A percentile compares a stretch with the other conserved stretches of the same genome.
Conservation (phyloP, 2,329 filamentous ascomycete genomes). For the Lomentospora prolificans region DNA sequence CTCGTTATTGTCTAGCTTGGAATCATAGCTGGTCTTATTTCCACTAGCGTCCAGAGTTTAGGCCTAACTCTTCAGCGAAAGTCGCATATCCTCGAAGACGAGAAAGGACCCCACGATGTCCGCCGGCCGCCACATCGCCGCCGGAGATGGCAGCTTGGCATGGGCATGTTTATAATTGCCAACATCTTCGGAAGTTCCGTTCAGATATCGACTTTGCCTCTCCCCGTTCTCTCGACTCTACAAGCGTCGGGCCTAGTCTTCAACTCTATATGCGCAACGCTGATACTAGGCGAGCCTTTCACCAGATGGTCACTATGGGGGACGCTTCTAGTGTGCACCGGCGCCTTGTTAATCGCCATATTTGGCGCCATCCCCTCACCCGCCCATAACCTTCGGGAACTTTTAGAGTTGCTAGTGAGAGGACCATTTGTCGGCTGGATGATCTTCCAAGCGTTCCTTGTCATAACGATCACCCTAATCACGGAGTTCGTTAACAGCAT, state of each 20-base stretch:
- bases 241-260: conserved; percentile 96
- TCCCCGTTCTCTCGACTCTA: conserved; percentile 88
- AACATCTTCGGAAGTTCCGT: conserved; percentile 93
- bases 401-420: conserved; percentile 65
- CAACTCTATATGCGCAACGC: conserved; percentile 93
- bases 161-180: conserved; percentile 92
- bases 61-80: conserved; percentile 95
- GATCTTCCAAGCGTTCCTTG: conserved; percentile 64
- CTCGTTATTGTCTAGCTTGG: conserved; percentile 54
- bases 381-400: conserved; percentile 74
- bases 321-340: conserved; percentile 75
- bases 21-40: conserved; percentile 84
- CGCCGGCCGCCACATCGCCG: conserved; percentile 81
- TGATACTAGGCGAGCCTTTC: conserved; percentile 89
- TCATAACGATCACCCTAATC: conserved; percentile 55
- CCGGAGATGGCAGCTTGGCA: conserved; percentile 90
- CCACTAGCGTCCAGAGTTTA: conserved; percentile 88
- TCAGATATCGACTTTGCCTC: conserved; percentile 89
- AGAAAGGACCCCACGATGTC: conserved; percentile 69
- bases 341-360: conserved; percentile 83
- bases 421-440: conserved; percentile 83
- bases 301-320: conserved; percentile 87
- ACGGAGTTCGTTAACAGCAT: conserved; percentile 42
- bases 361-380: conserved; percentile 93
- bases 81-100: conserved; percentile 95